Base-by-base conservation (phyloP, 176 grass and related monocot genomes). In the Oryza longistaminata region DNA sequence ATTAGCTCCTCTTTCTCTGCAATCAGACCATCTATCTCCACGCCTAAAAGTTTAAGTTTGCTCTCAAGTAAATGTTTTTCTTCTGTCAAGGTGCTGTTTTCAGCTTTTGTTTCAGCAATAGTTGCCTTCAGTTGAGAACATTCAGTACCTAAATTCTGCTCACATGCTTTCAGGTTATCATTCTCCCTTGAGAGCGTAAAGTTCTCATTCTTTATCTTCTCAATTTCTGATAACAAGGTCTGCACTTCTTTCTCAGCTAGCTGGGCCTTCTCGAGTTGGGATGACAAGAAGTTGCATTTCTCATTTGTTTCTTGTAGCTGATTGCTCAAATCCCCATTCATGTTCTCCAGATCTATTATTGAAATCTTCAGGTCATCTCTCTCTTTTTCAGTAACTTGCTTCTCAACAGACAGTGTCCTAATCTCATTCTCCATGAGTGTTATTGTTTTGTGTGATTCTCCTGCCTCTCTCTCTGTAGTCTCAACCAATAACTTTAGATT, bases 151-250 rank as follows among this genome's bases (percentile, higher is more conserved):
- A 80, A 86, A 40, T 74, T 89, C 71, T 98, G 73, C 67, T 87
- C 31, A 55, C 71, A 72, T 52, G 31, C n/a, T 81, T 87, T 93
- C 48, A 93, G 79, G 31, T 84, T 77, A 35, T 79, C 79, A 77
- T 82, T 79, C 66, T 81, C 87, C 33, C 60, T 70, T 37, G 46
- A 83, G 55, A 91, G 78, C 83, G 44, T 83, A 21, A 85, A 70
- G 16, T 86, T 91, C 64, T 90, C 72, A 46, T 94, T 87, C 80
- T 93, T 93, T 53, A 88, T 19, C 14, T 85, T 80, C 73, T 94
- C 67, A 39, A 84, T 86, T 85, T 97, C 84, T 81, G 72, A 11
- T 44, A 75, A 29, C 50, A 94, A 78, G 48, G n/a, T 70, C 52
- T 89, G 67, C 72, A 78, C 77, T 82, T 85, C 70, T 71, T 91